These are phyloP conservation scores for Handroanthus guayacan DNA, from an alignment of 257 asterid species.

Conservation along the genomic window DNA sequence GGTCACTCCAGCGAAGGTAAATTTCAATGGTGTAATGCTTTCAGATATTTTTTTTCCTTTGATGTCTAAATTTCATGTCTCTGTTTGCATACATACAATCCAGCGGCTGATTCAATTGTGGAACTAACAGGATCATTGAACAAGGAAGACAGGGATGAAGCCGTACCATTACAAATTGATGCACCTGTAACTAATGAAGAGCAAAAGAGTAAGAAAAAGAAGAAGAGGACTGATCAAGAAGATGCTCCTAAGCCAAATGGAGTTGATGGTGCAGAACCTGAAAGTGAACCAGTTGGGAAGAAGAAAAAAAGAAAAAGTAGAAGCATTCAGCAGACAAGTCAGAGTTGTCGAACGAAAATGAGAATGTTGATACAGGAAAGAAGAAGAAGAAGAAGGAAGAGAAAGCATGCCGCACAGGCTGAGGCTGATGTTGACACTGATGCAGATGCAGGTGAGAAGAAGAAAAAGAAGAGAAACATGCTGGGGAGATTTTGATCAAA, in stretches of 20 bases:
- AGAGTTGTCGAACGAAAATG: conserved; percentile 38
- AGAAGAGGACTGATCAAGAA: conserved; percentile 46
- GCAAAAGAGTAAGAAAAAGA: conserved; percentile 53
- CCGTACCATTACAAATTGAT: conserved; percentile 32
- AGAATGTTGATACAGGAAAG: conserved; percentile 35
- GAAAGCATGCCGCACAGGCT: conserved; percentile 38
- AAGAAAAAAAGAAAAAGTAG: conserved; percentile 62
- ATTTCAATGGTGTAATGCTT: background rate
- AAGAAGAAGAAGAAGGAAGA: conserved; percentile 63
- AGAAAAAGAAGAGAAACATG: conserved; percentile 77
- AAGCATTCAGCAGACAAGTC: conserved; percentile 36
- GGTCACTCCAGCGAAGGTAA: conserved; percentile 77
- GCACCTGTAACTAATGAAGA: conserved; percentile 42
- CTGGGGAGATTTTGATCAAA: conserved; percentile 48
- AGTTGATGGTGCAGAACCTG: conserved; percentile 46
- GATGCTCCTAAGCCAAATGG: conserved; percentile 28
- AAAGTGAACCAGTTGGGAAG: conserved; percentile 48
- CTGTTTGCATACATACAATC: conserved; percentile 67
- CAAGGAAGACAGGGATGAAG: conserved; percentile 38
- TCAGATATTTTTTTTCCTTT: background rate
- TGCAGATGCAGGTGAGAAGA: conserved; percentile 48
- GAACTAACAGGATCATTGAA: conserved; percentile 50
- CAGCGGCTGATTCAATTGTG: conserved; percentile 71
- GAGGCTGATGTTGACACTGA: conserved; percentile 41
- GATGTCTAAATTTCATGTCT: background rate